These are phyloP conservation scores for Eragrostis curvula DNA, from an alignment of 176 grass and related monocot species.

Conservation along the genomic window DNA sequence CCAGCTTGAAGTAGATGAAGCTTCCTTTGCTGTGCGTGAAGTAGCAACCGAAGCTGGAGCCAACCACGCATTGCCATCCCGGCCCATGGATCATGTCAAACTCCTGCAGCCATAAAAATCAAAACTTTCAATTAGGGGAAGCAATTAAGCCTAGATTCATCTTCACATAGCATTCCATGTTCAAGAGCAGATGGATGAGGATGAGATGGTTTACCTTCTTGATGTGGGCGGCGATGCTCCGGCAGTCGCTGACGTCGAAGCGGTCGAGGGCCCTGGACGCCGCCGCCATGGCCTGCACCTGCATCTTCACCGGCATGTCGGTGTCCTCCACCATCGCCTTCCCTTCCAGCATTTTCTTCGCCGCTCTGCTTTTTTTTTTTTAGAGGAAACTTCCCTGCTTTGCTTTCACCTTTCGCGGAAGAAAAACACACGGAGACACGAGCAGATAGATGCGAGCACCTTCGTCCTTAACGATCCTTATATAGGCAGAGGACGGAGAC, in stretches of 20 bases:
- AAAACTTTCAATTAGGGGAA: no score
- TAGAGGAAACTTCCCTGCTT: no score
- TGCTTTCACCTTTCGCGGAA: not conserved
- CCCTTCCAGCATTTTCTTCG: constrained; percentile 75
- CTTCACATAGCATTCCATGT: not conserved
- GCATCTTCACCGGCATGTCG: constrained; percentile 97
- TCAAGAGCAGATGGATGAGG: not conserved
- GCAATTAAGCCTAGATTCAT: not conserved
- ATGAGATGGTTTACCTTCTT: constrained; percentile 62
- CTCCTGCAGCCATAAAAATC: constrained; percentile 54
- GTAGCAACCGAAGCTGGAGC: constrained; percentile 92
- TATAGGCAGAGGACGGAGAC: not conserved
- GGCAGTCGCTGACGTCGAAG: constrained; percentile 87
- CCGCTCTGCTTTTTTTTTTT: no score
- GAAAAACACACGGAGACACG: not conserved
- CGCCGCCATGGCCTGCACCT: constrained; percentile 77
- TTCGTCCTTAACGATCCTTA: not conserved
- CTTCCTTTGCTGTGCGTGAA: constrained; percentile 86
- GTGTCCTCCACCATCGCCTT: constrained; percentile 94
- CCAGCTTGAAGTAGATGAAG: constrained; percentile 93
- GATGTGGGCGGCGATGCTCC: constrained; percentile 81
- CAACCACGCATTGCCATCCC: constrained; percentile 96
- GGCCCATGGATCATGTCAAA: constrained; percentile 79
- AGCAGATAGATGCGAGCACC: not conserved
- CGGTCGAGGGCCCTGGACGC: constrained; percentile 88